Percentiles rank a stretch among this genome's conserved stretches.
Evolutionary conservation across 108 stramenopile species (phyloP).

Genomic region (Cyclostephanos invisitatus): DNA sequence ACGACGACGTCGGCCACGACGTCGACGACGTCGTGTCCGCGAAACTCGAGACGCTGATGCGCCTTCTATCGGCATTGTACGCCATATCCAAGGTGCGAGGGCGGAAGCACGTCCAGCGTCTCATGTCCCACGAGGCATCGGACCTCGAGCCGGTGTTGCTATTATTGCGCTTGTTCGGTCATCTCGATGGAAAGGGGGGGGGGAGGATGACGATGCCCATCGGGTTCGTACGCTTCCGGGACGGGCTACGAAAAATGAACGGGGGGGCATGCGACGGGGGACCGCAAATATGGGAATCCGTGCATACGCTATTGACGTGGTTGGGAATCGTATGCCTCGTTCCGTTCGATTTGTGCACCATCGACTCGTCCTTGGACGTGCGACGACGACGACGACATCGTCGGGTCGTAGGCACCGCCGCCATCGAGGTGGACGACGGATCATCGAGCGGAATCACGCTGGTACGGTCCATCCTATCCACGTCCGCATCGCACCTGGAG

Average conservation of each 20-base stretch:
- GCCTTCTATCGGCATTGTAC: constrained; percentile 82
- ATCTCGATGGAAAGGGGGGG: constrained; percentile 23
- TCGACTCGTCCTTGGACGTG: constrained; percentile 65
- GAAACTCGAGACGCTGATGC: constrained; percentile 50
- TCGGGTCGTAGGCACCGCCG: background rate
- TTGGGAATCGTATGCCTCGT: constrained; percentile 91
- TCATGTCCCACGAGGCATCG: constrained; percentile 89
- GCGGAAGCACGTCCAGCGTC: constrained; percentile 80
- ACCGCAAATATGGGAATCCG: constrained; percentile 88
- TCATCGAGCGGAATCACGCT: constrained; percentile 47
- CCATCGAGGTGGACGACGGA: background rate
- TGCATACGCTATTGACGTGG: constrained; percentile 96
- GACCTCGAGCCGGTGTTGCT: constrained; percentile 89
- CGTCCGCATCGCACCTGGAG: constrained; percentile 60
- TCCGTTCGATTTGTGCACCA: constrained; percentile 89
- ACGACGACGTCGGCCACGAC: background rate
- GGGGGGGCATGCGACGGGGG: constrained; percentile 30
- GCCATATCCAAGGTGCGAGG: constrained; percentile 93
- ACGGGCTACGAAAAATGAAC: constrained; percentile 23
- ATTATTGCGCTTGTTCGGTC: constrained; percentile 61
- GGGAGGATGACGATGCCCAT: constrained; percentile 2
- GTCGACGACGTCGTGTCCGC: constrained; percentile 14
- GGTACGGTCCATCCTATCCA: constrained; percentile 55
- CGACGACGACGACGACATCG: constrained; percentile 2
- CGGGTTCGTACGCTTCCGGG: constrained; percentile 31